Conservation (phyloP, 257 asterid species). For the Linderniella brevidens region DNA sequence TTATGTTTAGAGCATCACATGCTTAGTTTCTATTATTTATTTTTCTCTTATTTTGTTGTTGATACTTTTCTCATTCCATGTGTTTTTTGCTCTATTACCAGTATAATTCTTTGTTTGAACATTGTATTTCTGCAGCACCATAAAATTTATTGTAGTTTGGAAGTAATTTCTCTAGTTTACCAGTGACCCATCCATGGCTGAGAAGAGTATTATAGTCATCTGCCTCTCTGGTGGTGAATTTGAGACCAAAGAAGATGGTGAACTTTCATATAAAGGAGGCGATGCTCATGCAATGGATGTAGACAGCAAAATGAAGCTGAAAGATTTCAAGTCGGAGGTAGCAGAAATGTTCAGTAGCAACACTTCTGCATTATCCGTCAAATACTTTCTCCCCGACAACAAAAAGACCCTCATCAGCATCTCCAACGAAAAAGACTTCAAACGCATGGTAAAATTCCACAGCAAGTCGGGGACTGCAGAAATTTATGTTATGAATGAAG, state of each 20-base stretch:
- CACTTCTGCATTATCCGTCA: slow-evolving; percentile 36
- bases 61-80: too few species aligned
- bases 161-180: not conserved
- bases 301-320: slow-evolving; percentile 57
- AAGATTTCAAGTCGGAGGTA: slow-evolving; percentile 64
- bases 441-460: slow-evolving; percentile 76
- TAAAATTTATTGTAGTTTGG: too few species aligned
- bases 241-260: slow-evolving; percentile 64
- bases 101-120: too few species aligned
- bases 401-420: slow-evolving; percentile 88
- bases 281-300: slow-evolving; percentile 99
- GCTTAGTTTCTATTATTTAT: too few species aligned
- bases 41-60: too few species aligned
- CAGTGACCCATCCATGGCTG: slow-evolving; percentile 47
- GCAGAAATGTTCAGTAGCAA: slow-evolving; percentile 80
- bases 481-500: slow-evolving; percentile 47
- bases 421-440: slow-evolving; percentile 86
- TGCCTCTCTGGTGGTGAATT: slow-evolving; percentile 95
- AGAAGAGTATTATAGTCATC: slow-evolving; percentile 64
- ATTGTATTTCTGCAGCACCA: too few species aligned
- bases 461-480: slow-evolving; percentile 53
- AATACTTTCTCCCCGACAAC: slow-evolving; percentile 83
- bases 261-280: slow-evolving; percentile 67
- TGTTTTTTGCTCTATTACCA: too few species aligned
- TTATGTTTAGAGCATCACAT: too few species aligned